These are phyloP conservation scores for Poterioochromonas sp. DNA, from an alignment of 352 stramenopile species.

Conservation along the genomic window DNA sequence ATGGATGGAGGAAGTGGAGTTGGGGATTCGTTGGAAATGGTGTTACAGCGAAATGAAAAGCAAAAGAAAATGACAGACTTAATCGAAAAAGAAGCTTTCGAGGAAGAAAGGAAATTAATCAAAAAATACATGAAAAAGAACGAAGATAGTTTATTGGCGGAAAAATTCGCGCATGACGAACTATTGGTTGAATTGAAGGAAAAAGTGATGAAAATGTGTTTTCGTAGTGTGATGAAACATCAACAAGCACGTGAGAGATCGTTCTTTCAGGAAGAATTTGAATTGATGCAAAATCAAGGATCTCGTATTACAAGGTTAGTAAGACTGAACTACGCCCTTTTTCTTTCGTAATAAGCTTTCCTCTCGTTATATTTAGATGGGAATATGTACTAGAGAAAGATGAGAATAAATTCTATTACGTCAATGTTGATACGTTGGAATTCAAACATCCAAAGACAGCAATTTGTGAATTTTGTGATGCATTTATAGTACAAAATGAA, in stretches of 20 bases:
- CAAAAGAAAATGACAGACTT: background rate
- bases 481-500: background rate
- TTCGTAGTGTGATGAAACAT: background rate
- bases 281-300: background rate
- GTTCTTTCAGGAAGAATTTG: constrained; percentile 1
- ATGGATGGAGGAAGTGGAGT: background rate
- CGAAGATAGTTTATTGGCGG: background rate
- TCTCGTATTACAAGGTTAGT: constrained; percentile 5
- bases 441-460: background rate
- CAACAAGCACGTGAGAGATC: background rate
- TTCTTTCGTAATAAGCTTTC: background rate
- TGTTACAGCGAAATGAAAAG: background rate
- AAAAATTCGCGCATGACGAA: background rate
- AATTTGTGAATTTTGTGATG: constrained; percentile 24
- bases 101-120: background rate
- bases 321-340: background rate
- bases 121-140: background rate
- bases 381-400: constrained; percentile 16
- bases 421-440: background rate
- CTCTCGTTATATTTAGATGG: background rate
- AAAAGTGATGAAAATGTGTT: background rate
- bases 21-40: background rate
- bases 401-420: background rate
- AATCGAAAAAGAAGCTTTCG: background rate
- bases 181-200: background rate